Evolutionary conservation across 1,284 basidiomycete species (phyloP).

Genomic region (Ustilago trichophora): DNA sequence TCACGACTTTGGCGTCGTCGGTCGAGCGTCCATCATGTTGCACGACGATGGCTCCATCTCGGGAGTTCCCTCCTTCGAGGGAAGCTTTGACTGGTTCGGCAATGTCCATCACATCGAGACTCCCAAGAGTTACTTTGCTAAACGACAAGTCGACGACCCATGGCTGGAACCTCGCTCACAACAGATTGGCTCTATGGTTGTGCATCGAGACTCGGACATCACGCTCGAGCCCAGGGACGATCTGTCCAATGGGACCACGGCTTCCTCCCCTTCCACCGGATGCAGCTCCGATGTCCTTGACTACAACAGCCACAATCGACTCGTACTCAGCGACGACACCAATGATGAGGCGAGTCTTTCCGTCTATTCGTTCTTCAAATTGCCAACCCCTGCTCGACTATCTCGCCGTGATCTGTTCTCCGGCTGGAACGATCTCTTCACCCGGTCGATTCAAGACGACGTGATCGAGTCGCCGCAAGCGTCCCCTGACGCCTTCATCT

Average conservation of each 20-base stretch:
- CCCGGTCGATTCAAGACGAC: constrained; percentile 9
- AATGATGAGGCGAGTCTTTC: constrained; percentile 47
- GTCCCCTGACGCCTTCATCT: constrained; percentile 21
- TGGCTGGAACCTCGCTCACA: constrained; percentile 27
- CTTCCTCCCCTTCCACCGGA: constrained; percentile 11
- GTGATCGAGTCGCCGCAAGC: constrained; percentile 26
- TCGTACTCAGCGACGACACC: constrained; percentile 43
- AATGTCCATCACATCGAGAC: constrained; percentile 54
- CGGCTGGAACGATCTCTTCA: constrained; percentile 34
- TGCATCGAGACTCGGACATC: constrained; percentile 57
- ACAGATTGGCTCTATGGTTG: constrained; percentile 27
- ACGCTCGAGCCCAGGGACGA: constrained; percentile 21
- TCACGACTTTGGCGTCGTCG: constrained; percentile 46
- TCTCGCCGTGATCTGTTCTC: constrained; percentile 36
- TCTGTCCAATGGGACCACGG: constrained; percentile 3
- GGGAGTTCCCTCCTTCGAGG: constrained; percentile 48
- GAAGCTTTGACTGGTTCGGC: constrained; percentile 56
- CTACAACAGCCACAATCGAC: constrained; percentile 53
- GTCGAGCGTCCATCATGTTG: constrained; percentile 53
- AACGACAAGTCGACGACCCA: constrained; percentile 36
- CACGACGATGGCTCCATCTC: constrained; percentile 52
- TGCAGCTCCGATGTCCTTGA: constrained; percentile 48
- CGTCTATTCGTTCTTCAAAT: constrained; percentile 54
- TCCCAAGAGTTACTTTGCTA: constrained; percentile 36
- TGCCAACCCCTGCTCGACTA: constrained; percentile 33